Base-by-base conservation (phyloP, 2,329 filamentous ascomycete species). In the Colletotrichum gloeosporioides region DNA sequence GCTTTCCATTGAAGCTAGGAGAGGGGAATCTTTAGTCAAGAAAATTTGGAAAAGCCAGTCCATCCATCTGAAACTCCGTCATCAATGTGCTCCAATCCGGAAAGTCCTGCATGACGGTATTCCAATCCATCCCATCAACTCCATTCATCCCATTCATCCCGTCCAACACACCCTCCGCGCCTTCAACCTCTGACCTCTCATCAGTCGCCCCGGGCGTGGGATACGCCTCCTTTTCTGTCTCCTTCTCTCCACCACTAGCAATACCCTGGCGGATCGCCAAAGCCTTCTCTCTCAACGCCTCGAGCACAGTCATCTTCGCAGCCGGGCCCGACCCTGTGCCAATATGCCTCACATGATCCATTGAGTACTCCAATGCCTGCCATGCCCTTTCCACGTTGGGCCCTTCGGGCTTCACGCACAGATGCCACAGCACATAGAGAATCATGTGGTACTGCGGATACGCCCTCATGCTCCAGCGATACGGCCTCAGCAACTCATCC, bases 361-460 rank as follows among this genome's bases (percentile, higher is more conserved):
- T 65, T 32, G 79, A 76, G n/a, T 63, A 25, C 25, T 73, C 75
- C 25, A 81, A 78, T 18, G 77, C 70, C n/a, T 25, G 62, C 82
- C 87, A 86, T 0, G 84, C 86, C 22, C 83, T 79, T 0, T 82
- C 80, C 0, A 80, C 80, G 25, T 79, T 79, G 0, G 79, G 78
- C 0, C 83, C 84, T 0, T 77, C 75, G 0, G 87, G 87, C 66
- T 79, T 82, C 6, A 88, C 81, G 71, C 86, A 87, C 3, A 88
- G 75, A 72, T 87, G 83, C 82, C 87, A 87, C 3, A 89, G 79
- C 1, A 86, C 79, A 72, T 87, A 88, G 4, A 87, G 84, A 25
- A 88, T 80, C 36, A 86, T 81, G 68, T 88, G 84, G 25, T 85
- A 88, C 77, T 87, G 87, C 1, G 86, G 85, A 49, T 84, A 88